Percentiles rank a stretch among this genome's conserved stretches.
These are phyloP conservation scores for Gymnopilus dilepis DNA, from an alignment of 768 basidiomycete species.

Conservation along the genomic window DNA sequence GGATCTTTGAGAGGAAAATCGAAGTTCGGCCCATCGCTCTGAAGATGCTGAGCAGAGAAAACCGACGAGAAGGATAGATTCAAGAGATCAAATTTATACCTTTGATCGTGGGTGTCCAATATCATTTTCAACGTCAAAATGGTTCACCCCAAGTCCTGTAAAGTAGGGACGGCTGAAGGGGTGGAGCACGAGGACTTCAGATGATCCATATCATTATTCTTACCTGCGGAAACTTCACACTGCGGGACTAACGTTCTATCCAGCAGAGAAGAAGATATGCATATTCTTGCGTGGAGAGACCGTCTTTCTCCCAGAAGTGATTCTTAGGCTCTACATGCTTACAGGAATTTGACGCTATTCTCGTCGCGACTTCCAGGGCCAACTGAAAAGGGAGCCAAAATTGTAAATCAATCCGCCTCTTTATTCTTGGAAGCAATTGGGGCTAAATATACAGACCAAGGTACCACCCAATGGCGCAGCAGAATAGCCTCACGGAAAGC, in stretches of 20 bases:
- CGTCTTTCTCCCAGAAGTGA: neutral
- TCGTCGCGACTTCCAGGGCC: neutral
- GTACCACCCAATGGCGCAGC: neutral
- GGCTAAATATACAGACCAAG: neutral
- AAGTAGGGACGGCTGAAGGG: neutral
- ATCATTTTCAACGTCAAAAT: slow-evolving; percentile 2
- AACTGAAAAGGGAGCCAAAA: neutral
- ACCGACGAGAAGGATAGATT: neutral
- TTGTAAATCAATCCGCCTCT: neutral
- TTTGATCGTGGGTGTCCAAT: slow-evolving; percentile 4
- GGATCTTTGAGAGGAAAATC: slow-evolving; percentile 5
- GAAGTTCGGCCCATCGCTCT: slow-evolving; percentile 7
- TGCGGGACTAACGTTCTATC: neutral
- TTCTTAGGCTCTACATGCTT: neutral
- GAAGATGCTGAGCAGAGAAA: neutral
- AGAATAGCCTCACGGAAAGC: neutral
- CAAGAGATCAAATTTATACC: slow-evolving; percentile 13
- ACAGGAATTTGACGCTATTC: slow-evolving; percentile 2
- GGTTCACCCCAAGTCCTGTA: neutral
- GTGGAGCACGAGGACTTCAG: neutral
- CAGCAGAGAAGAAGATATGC: neutral
- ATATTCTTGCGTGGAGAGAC: neutral
- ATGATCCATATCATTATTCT: neutral
- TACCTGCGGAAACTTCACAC: neutral
- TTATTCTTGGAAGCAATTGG: neutral